Evolutionary conservation across 768 basidiomycete genomes (phyloP).

Genomic region (Naganishia vishniacii): DNA sequence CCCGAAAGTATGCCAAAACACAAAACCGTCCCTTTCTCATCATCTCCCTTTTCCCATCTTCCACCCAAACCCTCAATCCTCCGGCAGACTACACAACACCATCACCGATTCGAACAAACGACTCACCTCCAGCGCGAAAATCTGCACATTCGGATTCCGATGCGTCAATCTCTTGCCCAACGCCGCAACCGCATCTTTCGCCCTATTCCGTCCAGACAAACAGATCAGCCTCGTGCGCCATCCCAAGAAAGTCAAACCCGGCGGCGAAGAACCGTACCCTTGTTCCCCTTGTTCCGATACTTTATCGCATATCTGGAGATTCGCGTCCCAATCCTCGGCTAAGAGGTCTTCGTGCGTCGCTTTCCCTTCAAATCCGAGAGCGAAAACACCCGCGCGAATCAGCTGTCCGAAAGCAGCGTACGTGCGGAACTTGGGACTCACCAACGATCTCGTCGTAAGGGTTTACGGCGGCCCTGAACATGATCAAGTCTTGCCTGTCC

Average conservation of each 20-base stretch:
- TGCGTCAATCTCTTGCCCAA: constrained; percentile 85
- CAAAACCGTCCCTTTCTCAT: no score
- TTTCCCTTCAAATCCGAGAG: no score
- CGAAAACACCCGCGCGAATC: constrained; percentile 26
- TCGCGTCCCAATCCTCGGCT: constrained; percentile 90
- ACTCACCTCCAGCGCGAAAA: constrained; percentile 71
- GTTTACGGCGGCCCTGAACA: constrained; percentile 70
- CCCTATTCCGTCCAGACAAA: constrained; percentile 63
- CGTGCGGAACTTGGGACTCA: constrained; percentile 52
- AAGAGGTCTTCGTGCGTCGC: constrained; percentile 97
- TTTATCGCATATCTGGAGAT: constrained; percentile 91
- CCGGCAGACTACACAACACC: no score
- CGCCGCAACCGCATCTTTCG: constrained; percentile 75
- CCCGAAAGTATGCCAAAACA: no score
- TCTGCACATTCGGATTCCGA: constrained; percentile 92
- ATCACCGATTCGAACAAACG: neutral
- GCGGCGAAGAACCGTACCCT: constrained; percentile 65
- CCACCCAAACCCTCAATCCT: no score
- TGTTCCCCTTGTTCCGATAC: constrained; percentile 79
- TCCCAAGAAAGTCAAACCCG: neutral
- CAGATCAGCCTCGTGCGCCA: neutral
- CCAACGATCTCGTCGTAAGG: constrained; percentile 89
- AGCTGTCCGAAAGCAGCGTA: neutral
- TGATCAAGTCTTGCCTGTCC: constrained; percentile 38
- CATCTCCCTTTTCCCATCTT: no score